Evolutionary conservation across 2,329 filamentous ascomycete genomes (phyloP).

Genomic region (Achaetomium macrosporum): DNA sequence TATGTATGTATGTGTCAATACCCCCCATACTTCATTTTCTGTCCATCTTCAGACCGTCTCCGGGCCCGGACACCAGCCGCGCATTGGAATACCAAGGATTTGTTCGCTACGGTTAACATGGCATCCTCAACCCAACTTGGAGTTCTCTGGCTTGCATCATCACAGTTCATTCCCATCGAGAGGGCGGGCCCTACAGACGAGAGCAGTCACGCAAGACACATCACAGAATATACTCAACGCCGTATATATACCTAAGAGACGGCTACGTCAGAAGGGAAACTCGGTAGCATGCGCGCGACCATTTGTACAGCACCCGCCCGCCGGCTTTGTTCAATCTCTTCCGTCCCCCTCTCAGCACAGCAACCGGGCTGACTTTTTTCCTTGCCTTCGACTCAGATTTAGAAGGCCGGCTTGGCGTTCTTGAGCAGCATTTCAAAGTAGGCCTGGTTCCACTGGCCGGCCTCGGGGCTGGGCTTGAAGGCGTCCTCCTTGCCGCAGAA

Average conservation of each 20-base stretch:
- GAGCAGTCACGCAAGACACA: not conserved
- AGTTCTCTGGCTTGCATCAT: no score
- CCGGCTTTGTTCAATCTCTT: not conserved
- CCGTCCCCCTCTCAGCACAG: not conserved
- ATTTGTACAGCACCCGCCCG: not conserved
- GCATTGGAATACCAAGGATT: no score
- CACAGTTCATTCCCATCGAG: no score
- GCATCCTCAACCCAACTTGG: no score
- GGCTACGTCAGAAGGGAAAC: conserved; percentile 7
- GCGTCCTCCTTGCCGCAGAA: conserved; percentile 36
- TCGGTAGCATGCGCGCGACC: not conserved
- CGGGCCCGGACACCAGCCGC: no score
- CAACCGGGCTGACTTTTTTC: not conserved
- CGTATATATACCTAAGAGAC: conserved; percentile 10
- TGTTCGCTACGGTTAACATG: no score
- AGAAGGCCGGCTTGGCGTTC: conserved; percentile 36
- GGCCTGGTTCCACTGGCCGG: conserved; percentile 39
- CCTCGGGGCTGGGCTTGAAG: conserved; percentile 37
- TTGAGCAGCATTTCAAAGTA: conserved; percentile 40
- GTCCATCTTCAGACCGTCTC: not conserved
- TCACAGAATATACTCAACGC: not conserved
- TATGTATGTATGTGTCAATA: not conserved
- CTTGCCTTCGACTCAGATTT: conserved; percentile 1
- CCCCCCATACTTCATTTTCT: not conserved
- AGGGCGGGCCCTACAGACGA: not conserved